Percentiles rank a stretch among this genome's conserved stretches.
Conservation (phyloP, 805 yeast species). For the Wickerhamiella nectarea region DNA sequence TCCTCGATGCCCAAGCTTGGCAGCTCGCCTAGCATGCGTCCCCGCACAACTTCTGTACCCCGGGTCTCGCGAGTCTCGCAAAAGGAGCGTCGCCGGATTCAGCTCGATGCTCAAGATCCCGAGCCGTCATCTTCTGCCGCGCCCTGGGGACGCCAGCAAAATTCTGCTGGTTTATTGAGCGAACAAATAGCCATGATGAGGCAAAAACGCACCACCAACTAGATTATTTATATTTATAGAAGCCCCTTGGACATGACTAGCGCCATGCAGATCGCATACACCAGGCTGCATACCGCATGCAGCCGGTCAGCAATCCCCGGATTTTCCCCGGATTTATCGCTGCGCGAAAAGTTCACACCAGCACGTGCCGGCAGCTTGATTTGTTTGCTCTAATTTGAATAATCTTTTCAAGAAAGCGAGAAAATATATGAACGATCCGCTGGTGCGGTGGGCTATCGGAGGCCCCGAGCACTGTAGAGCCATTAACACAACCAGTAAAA, state of each 20-base stretch:
- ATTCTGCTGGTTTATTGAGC: neutral
- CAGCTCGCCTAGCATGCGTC: neutral
- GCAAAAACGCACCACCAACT: neutral
- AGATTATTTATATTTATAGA: neutral
- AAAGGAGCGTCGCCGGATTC: slow-evolving; percentile 2
- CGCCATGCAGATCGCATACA: neutral
- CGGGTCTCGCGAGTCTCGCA: slow-evolving; percentile 3
- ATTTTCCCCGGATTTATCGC: neutral
- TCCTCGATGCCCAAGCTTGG: neutral
- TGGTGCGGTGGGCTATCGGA: no score
- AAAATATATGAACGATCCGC: no score
- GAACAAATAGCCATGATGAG: slow-evolving; percentile 3
- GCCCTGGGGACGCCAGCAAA: slow-evolving; percentile 7
- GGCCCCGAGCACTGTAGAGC: no score
- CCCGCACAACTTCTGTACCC: slow-evolving; percentile 3
- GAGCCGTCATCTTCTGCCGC: neutral
- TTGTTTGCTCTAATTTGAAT: no score
- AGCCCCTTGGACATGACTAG: neutral
- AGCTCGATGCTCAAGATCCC: neutral
- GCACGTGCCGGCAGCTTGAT: no score
- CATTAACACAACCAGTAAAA: no score
- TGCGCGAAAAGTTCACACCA: no score
- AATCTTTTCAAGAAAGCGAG: no score
- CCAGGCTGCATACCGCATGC: neutral
- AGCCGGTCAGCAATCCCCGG: neutral